Percentiles rank a stretch among this genome's conserved stretches.
phyloP scores from a whole-genome alignment of 2,329 filamentous ascomycete genomes.

The Colletotrichum sp. region DNA sequence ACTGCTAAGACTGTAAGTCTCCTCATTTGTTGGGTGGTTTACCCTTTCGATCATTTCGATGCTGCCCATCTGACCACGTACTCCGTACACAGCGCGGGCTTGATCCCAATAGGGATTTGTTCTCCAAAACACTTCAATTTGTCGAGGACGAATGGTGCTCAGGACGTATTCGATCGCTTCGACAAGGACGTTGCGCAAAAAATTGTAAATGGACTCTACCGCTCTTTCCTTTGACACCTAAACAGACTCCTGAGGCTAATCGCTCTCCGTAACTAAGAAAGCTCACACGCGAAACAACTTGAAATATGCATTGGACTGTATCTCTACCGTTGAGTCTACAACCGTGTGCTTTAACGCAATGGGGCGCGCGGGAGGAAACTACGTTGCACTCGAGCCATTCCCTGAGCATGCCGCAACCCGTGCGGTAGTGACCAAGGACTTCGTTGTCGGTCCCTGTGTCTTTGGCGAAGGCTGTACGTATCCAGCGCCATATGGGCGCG shows the following conservation, averaged over 20 bases:
- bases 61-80: not conserved
- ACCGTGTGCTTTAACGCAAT: constrained; percentile 29
- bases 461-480: constrained; percentile 26
- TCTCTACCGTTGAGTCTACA: constrained; percentile 30
- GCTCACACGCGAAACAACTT: not conserved
- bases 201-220: not conserved
- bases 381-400: constrained; percentile 19
- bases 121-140: not conserved
- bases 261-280: not conserved
- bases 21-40: not conserved
- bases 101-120: constrained; percentile 26
- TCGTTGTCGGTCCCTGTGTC: constrained; percentile 31
- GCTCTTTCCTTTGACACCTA: not conserved
- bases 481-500: constrained; percentile 23
- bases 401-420: not conserved
- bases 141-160: not conserved
- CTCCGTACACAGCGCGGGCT: constrained; percentile 31
- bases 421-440: constrained; percentile 26
- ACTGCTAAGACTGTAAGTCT: constrained; percentile 32
- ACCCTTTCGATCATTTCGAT: not conserved
- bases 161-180: constrained; percentile 38
- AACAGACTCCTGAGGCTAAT: constrained; percentile 22
- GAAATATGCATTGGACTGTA: constrained; percentile 39
- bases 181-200: not conserved
- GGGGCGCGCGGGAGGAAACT: constrained; percentile 24